Evolutionary conservation across 371 early-diverging fungal genomes (phyloP), one percentile per base, ranked within the genome.

Genomic region (Apophysomyces variabilis): DNA sequence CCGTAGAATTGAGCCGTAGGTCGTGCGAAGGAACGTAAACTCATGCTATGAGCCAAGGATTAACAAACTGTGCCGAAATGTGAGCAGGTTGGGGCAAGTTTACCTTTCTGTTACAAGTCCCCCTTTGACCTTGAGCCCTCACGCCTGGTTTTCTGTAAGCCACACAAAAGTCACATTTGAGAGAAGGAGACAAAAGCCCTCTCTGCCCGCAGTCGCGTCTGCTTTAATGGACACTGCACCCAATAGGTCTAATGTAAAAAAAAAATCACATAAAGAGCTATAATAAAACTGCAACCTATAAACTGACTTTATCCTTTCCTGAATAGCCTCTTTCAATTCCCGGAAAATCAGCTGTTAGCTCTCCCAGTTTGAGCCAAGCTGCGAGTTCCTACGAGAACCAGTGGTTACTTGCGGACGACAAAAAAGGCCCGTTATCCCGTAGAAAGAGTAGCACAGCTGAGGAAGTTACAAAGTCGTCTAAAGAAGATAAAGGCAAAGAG

Each of bases 401-500:
- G 26, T 62, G 62, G 62, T 54, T 62, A 13, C 37, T 46, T 21
- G 35, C 39, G n/a, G 41, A 58, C 41, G 41, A 41, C 58, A 58
- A 58, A 41, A 37, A 58, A 36, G 58, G 39, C 26, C 54, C 54
- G 9, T 21, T 50, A 5, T 21, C 54, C 3, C 54, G 54, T 11
- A n/a, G 54, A 50, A 50, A 50, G 54, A 58, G 58, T n/a, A 37
- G 58, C 18, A 36, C 58, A 58, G 13, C 39, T n/a, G 58, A 38
- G 5, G 58, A 37, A 36, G 58, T 26, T 21, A 21, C 21, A 50
- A 50, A 50, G 9, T 50, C 54, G 8, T 26, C 54, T 32, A 71
- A 67, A 60, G 64, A 65, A 36, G 63, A 59, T 6, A n/a, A n/a
- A 26, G 68, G 65, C 37, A 67, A 65, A 38, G 64, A 70, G 18